Evolutionary conservation across 257 asterid species (phyloP).

Genomic region (Ocimum tenuiflorum): DNA sequence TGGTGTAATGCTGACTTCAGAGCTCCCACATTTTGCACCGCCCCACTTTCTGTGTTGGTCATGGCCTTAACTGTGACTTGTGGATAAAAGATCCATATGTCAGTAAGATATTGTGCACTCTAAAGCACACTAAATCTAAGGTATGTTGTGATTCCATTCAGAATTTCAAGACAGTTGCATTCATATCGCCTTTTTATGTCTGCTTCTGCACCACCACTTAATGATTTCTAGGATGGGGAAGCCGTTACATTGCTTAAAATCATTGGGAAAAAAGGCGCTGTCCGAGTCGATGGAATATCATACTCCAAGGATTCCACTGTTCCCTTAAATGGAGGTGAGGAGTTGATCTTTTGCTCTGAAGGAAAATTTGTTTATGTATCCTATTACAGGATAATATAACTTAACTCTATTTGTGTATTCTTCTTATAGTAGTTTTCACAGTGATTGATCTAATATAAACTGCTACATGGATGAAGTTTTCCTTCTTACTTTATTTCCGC

Average conservation of each 20-base stretch:
- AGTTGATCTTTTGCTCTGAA: constrained; percentile 66
- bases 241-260: constrained; percentile 58
- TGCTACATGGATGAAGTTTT: too few relatives aligned
- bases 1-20: constrained; percentile 35
- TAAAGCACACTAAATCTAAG: constrained; percentile 62
- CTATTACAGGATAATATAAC: constrained; percentile 29
- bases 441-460: neutral
- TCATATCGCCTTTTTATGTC: constrained; percentile 1
- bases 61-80: constrained; percentile 57
- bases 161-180: neutral
- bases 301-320: constrained; percentile 55
- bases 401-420: neutral
- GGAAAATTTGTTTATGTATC: constrained; percentile 83
- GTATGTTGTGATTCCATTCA: constrained; percentile 31
- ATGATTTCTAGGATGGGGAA: constrained; percentile 44
- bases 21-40: constrained; percentile 59
- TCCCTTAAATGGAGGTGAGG: constrained; percentile 71
- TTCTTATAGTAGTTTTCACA: neutral
- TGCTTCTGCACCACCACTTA: constrained; percentile 19
- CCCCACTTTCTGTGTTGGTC: constrained; percentile 43
- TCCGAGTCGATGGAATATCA: constrained; percentile 67
- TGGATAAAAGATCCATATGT: constrained; percentile 55
- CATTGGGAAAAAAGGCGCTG: constrained; percentile 69
- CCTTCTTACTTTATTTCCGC: too few relatives aligned
- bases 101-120: constrained; percentile 60